Evolutionary conservation across 1,284 basidiomycete genomes (phyloP), one percentile per base, ranked within the genome.

Genomic region (Acaromyces ingoldii): DNA sequence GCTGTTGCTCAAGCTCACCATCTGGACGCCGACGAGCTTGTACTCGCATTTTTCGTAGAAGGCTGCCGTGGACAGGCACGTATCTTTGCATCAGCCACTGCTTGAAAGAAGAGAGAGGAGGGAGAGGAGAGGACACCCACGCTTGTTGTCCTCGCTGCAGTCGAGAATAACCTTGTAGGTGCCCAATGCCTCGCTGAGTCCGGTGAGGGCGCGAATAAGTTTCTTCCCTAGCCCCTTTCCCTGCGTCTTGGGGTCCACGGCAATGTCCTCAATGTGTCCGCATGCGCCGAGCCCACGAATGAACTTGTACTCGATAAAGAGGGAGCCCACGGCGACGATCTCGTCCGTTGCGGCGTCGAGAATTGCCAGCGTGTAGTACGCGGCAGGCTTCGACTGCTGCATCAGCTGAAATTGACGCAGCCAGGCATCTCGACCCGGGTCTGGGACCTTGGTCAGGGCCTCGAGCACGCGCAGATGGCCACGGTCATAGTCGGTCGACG

Each of bases 261-360:
- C 91, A 61, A 98, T 96, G 74, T 98, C 93, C 78, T 98, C 93
- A 58, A 98, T 93, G 74, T 98, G 93, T 0, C 91, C 93, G 7
- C 90, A 88, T 52, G 81, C 80, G 19, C 89, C 89, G 15, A 87
- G 79, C 6, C 82, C 83, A 22, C 91, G 82, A 21, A 91, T 79
- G 80, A 97, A 96, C 80, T 98, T 97, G 79, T 85, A 86, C 77
- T 96, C 91, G 58, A 93, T 76, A 71, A 97, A 84, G 44, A 95
- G 79, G 6, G 85, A 84, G 13, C 91, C 93, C 21, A 87, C 84
- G 24, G 82, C 91, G 36, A 93, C 87, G 70, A 98, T 84, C 60
- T 80, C 78, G 79, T 95, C 90, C 0, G 83, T 82, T 10, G 78
- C 71, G 49, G 83, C 83, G 76, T 88, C 82, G 57, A 95, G 78